phyloP scores from a whole-genome alignment of 2,329 filamentous ascomycete genomes.

The Hypocreales sp. region DNA sequence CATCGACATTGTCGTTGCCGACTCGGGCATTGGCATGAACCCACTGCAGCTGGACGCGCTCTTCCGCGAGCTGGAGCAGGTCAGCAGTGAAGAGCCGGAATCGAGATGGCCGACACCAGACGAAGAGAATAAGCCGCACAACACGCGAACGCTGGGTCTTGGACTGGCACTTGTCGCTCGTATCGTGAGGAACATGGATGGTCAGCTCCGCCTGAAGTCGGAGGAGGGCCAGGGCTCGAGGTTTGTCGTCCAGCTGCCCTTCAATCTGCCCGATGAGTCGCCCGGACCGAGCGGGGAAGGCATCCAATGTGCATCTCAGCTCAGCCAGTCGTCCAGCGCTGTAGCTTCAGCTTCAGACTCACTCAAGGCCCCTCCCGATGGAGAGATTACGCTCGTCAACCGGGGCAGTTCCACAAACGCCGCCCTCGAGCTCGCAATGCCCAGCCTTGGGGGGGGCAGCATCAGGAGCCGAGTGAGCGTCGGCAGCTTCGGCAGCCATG shows the following conservation, averaged over 20 bases:
- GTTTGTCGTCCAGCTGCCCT: slow-evolving; percentile 68
- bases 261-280: slow-evolving; percentile 39
- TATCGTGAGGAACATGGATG: slow-evolving; percentile 80
- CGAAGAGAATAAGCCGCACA: slow-evolving; percentile 12
- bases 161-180: slow-evolving; percentile 81
- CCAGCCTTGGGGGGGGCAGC: slow-evolving; percentile 6
- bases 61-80: slow-evolving; percentile 44
- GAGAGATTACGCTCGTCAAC: slow-evolving; percentile 49
- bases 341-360: slow-evolving; percentile 9
- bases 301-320: slow-evolving; percentile 1
- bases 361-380: slow-evolving; percentile 16
- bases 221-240: slow-evolving; percentile 69
- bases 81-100: slow-evolving; percentile 29
- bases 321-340: slow-evolving; percentile 3
- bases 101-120: slow-evolving; percentile 6
- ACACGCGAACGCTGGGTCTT: slow-evolving; percentile 48
- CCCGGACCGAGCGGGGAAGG: slow-evolving; percentile 9
- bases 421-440: too few species aligned
- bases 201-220: slow-evolving; percentile 70
- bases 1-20: slow-evolving; percentile 60
- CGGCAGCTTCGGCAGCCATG: slow-evolving; percentile 23
- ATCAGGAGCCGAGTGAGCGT: slow-evolving; percentile 16
- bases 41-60: slow-evolving; percentile 39
- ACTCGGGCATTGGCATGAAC: slow-evolving; percentile 62
- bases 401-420: slow-evolving; percentile 16